These are phyloP conservation scores for Vachellia collinsii DNA, from an alignment of 306 rosid species.

Conservation along the genomic window DNA sequence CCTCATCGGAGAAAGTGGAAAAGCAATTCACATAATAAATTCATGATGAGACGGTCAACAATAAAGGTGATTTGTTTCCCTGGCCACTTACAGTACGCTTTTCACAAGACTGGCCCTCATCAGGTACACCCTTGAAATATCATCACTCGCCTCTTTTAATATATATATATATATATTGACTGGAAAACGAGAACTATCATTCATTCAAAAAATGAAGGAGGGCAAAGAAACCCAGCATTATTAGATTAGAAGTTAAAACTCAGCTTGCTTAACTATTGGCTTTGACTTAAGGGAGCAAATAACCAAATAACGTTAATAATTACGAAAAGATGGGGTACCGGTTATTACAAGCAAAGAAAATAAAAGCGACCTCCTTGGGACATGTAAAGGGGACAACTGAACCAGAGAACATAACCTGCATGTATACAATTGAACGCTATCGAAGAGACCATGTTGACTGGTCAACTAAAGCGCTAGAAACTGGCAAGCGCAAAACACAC, in stretches of 20 bases:
- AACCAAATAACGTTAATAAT: neutral
- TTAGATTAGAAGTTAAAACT: neutral
- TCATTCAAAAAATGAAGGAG: neutral
- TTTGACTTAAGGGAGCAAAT: neutral
- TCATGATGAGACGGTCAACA: constrained; percentile 35
- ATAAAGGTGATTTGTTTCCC: constrained; percentile 44
- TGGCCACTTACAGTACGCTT: neutral
- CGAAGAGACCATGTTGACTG: neutral
- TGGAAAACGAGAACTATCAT: neutral
- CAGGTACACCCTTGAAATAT: neutral
- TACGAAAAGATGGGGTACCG: neutral
- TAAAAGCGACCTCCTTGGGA: neutral
- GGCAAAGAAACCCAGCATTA: neutral
- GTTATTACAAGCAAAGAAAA: neutral
- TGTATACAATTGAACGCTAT: neutral
- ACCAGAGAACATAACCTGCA: neutral
- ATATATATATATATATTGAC: neutral
- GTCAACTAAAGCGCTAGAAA: neutral
- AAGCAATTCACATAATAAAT: constrained; percentile 45
- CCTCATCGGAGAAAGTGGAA: neutral
- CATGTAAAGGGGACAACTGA: neutral
- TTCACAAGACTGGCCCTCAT: neutral
- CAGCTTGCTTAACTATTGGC: neutral
- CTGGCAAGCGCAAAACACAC: neutral
- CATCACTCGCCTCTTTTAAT: neutral